Percentiles rank a stretch among this genome's conserved stretches.
phyloP scores from a whole-genome alignment of 768 basidiomycete species.

The Hericium alpestre region DNA sequence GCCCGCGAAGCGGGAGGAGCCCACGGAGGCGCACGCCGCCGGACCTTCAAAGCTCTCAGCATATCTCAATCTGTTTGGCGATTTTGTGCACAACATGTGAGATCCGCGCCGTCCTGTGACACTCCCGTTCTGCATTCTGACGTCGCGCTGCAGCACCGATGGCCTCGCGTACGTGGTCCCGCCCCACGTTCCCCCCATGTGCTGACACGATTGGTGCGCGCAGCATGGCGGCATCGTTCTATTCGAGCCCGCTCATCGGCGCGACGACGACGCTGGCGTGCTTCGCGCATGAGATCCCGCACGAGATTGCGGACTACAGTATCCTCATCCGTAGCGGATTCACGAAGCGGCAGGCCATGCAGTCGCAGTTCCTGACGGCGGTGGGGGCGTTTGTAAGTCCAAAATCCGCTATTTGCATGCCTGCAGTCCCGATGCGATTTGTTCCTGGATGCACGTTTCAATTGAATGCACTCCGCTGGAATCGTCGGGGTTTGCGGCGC shows the following conservation, averaged over 20 bases:
- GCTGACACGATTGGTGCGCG: slow-evolving; percentile 8
- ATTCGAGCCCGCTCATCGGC: slow-evolving; percentile 87
- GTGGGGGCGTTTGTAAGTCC: slow-evolving; percentile 80
- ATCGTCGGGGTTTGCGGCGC: background rate
- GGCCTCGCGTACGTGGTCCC: slow-evolving; percentile 65
- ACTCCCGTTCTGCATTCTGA: slow-evolving; percentile 12
- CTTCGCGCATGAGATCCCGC: slow-evolving; percentile 91
- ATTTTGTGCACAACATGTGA: slow-evolving; percentile 91
- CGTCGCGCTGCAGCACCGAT: slow-evolving; percentile 54
- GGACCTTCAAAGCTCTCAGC: slow-evolving; percentile 79
- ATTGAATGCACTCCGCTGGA: background rate
- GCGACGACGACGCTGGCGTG: slow-evolving; percentile 93
- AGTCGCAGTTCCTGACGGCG: slow-evolving; percentile 85
- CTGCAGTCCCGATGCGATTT: background rate
- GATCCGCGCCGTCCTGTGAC: slow-evolving; percentile 14
- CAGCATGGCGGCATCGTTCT: slow-evolving; percentile 94
- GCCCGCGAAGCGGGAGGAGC: slow-evolving; percentile 12
- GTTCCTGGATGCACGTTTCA: slow-evolving; percentile 1
- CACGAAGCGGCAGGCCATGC: slow-evolving; percentile 86
- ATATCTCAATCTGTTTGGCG: slow-evolving; percentile 86
- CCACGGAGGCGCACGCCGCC: slow-evolving; percentile 19
- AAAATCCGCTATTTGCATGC: slow-evolving; percentile 11
- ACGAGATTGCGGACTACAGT: slow-evolving; percentile 97
- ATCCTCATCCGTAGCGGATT: slow-evolving; percentile 85
- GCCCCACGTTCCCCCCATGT: slow-evolving; percentile 2